A percentile compares a stretch with the other conserved stretches of the same genome.
These are phyloP conservation scores for Eucalyptus sideroxylon DNA, from an alignment of 345 rosid species.

Conservation along the genomic window DNA sequence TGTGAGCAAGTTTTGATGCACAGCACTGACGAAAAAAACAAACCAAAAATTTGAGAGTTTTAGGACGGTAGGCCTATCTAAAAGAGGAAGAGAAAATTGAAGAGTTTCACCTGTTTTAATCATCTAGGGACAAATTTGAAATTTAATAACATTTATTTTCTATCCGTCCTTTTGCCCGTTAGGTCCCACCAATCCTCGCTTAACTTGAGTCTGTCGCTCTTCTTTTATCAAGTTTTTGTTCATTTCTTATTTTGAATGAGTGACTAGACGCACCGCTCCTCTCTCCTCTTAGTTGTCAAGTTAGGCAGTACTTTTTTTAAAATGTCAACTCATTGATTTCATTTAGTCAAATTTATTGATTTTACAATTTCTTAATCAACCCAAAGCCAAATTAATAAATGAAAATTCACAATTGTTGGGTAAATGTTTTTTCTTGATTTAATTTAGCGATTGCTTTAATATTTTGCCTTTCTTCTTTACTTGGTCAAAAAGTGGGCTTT, in stretches of 20 bases:
- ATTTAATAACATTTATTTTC: neutral
- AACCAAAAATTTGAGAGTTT: neutral
- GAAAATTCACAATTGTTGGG: no score
- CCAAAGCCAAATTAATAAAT: neutral
- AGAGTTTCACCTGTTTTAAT: neutral
- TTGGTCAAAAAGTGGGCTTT: neutral
- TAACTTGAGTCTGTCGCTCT: no score
- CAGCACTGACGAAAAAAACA: no score
- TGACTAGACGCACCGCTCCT: neutral
- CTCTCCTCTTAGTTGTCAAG: no score
- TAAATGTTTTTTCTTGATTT: no score
- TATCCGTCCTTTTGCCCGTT: neutral
- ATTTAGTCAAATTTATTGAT: no score
- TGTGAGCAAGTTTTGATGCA: neutral
- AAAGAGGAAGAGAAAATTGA: neutral
- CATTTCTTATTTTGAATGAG: neutral
- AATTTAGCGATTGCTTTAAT: neutral
- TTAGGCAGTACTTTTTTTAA: no score
- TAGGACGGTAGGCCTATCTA: no score
- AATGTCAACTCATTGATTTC: neutral
- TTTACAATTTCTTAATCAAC: neutral
- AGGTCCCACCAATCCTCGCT: no score
- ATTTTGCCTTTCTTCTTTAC: neutral
- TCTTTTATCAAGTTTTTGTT: no score
- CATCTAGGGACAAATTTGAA: neutral